Evolutionary conservation across 2,329 filamentous ascomycete species (phyloP).

Genomic region (Bipolaris bicolor): DNA sequence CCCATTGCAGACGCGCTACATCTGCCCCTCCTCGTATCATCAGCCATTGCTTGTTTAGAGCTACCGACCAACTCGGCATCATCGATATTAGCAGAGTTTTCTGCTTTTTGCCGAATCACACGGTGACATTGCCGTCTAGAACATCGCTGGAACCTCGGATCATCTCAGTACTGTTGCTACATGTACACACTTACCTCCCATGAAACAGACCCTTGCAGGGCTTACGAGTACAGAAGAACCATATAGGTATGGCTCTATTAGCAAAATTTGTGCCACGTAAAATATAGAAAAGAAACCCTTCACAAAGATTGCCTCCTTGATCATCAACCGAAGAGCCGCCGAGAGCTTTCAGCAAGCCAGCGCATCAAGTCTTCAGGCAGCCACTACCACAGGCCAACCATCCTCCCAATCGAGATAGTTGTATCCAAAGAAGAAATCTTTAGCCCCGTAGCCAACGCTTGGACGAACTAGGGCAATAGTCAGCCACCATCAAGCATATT

Average conservation of each 20-base stretch:
- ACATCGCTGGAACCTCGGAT: neutral
- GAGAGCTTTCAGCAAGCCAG: neutral
- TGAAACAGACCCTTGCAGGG: neutral
- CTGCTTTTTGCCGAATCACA: neutral
- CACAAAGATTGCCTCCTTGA: neutral
- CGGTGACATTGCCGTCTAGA: neutral
- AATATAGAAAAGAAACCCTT: neutral
- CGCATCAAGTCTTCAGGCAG: neutral
- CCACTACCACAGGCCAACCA: slow-evolving; percentile 39
- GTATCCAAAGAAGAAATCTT: slow-evolving; percentile 39
- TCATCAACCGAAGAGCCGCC: neutral
- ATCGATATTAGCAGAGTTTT: neutral
- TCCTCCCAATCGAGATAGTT: slow-evolving; percentile 39
- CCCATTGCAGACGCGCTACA: neutral
- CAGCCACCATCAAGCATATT: neutral
- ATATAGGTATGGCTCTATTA: neutral
- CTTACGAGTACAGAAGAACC: neutral
- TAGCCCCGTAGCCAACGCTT: slow-evolving; percentile 31
- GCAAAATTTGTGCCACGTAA: neutral
- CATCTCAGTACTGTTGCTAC: neutral
- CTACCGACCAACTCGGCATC: neutral
- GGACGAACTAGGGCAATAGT: slow-evolving; percentile 25
- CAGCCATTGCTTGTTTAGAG: slow-evolving; percentile 1
- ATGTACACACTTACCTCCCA: neutral
- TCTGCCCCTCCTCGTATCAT: slow-evolving; percentile 1